phyloP scores from a whole-genome alignment of 2,329 filamentous ascomycete species.

The Aplosporella prunicola region DNA sequence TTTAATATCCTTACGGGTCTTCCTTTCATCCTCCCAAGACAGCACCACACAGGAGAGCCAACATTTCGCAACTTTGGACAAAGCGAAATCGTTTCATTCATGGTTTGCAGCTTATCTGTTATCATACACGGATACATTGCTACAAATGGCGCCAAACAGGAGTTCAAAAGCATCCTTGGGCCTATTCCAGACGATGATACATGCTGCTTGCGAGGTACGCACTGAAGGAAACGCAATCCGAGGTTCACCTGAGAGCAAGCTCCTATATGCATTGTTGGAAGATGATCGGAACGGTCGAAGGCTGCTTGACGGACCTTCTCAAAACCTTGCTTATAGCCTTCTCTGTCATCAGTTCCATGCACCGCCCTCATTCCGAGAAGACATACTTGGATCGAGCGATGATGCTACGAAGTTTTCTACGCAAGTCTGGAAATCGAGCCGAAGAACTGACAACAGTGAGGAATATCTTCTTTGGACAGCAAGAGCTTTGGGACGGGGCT shows the following conservation, averaged over 20 bases:
- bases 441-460: conserved; percentile 51
- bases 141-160: not conserved
- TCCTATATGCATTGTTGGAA: conserved; percentile 70
- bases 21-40: conserved; percentile 64
- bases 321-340: conserved; percentile 59
- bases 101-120: conserved; percentile 69
- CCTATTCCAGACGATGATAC: conserved; percentile 58
- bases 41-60: conserved; percentile 80
- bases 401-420: conserved; percentile 53
- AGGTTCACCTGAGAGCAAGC: conserved; percentile 64
- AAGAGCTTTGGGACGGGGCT: conserved; percentile 72
- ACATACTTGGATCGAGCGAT: conserved; percentile 60
- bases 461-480: conserved; percentile 80
- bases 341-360: conserved; percentile 67
- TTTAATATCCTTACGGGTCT: conserved; percentile 66
- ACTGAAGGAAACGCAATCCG: conserved; percentile 59
- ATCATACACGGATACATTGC: conserved; percentile 31
- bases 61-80: conserved; percentile 65
- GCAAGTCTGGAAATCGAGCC: conserved; percentile 68
- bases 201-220: conserved; percentile 58
- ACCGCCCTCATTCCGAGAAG: conserved; percentile 48
- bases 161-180: conserved; percentile 18
- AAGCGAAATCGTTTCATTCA: conserved; percentile 62
- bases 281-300: conserved; percentile 55
- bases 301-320: conserved; percentile 61